Evolutionary conservation across 768 basidiomycete genomes (phyloP), one percentile per base, ranked within the genome.

Genomic region (Amanita pseudoporphyria): DNA sequence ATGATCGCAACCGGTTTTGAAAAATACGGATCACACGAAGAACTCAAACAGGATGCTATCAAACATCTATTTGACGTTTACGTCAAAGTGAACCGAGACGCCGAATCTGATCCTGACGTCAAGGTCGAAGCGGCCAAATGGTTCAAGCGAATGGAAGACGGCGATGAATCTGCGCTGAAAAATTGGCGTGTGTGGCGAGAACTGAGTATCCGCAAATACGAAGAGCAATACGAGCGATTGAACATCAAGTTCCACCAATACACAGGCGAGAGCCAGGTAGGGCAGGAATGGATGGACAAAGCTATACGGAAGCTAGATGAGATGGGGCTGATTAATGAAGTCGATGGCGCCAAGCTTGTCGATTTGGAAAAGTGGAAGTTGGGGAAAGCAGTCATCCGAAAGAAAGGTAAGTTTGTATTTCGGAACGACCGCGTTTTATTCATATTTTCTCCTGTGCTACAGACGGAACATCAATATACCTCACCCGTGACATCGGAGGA

Each of bases 101-200:
- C 85, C 2, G 84, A 85, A 12, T 56, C 67, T 1, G 82, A 89
- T 57, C 80, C 84, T 0, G 62, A 71, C 21, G 86, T 88, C 62
- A 90, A 85, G 66, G 73, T 66, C 5, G 78, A 82, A 44, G 91
- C 91, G 0, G 87, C 87, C 0, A 71, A 75, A 42, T 92, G 88
- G 77, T 99, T 99, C 74, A 91, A 84, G 65, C 83, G 82, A 9
- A 95, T 96, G 90, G 91, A 94, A 62, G 87, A 92, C 54, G 90
- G 91, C 21, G 91, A 97, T 57, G 83, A 90, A 55, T 71, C 70
- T 9, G 85, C 90, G 2, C 76, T 98, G 31, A 73, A 71, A 49
- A 85, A 94, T 65, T 99, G 95, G 95, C 78, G 84, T 14, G 77
- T 84, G 52, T 99, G 94, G 91, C 85, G 95, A 21, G 82, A 88